A percentile compares a stretch with the other conserved stretches of the same genome.
Evolutionary conservation across 2,329 filamentous ascomycete species (phyloP).

Genomic region (Corynespora cassiicola): DNA sequence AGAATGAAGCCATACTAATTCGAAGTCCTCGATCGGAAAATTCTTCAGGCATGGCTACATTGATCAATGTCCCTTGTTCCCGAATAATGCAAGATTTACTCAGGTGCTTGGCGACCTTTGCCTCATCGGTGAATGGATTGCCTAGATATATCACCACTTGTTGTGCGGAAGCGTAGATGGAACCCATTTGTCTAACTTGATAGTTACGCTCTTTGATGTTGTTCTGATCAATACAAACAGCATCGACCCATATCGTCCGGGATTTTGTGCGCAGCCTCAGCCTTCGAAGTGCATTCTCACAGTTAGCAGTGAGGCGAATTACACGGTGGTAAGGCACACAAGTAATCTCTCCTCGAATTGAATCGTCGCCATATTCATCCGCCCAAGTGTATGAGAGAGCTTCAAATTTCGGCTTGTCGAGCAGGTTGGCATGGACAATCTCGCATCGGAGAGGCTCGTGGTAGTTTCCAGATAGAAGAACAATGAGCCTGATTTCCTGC

Average conservation of each 20-base stretch:
- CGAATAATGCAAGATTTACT: too few species aligned
- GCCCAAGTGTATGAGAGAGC: constrained; percentile 31
- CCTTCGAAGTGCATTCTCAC: constrained; percentile 13
- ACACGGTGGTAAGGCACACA: constrained; percentile 4
- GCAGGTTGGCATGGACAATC: constrained; percentile 13
- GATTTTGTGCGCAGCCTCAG: constrained; percentile 4
- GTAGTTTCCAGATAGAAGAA: constrained; percentile 2
- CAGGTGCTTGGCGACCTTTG: too few species aligned
- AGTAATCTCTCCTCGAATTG: constrained; percentile 7
- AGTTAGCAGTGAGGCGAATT: constrained; percentile 16
- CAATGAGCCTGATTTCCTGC: constrained; percentile 7
- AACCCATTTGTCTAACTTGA: constrained; percentile 12
- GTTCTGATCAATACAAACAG: constrained; percentile 12
- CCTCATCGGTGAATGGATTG: background rate
- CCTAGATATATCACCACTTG: constrained; percentile 19
- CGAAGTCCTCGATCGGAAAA: too few species aligned
- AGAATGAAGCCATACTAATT: too few species aligned
- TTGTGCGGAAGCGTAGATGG: constrained; percentile 8
- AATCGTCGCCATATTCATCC: constrained; percentile 16
- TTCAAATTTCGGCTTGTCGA: constrained; percentile 18
- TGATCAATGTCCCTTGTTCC: too few species aligned
- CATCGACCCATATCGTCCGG: constrained; percentile 13
- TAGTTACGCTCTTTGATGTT: constrained; percentile 11
- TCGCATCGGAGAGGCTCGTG: constrained; percentile 6
- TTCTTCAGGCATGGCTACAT: too few species aligned